phyloP scores from a whole-genome alignment of 2,329 filamentous ascomycete species.

The Bipolaris zeicola region DNA sequence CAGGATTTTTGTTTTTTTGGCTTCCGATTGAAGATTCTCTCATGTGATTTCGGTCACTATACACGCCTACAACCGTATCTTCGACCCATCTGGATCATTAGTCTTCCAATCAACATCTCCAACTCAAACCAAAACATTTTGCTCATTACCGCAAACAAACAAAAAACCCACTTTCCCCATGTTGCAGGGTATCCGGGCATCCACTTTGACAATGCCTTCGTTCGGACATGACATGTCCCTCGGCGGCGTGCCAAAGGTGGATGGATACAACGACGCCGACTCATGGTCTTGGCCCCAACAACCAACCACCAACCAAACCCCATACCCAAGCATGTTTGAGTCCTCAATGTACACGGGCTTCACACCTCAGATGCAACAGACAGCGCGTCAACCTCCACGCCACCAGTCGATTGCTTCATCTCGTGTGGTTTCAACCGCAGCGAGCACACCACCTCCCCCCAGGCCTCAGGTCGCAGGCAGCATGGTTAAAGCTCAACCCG shows the following conservation, averaged over 20 bases:
- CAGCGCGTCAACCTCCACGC: constrained; percentile 29
- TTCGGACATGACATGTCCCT: constrained; percentile 44
- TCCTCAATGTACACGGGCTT: constrained; percentile 39
- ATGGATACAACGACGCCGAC: constrained; percentile 38
- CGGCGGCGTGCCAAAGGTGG: constrained; percentile 41
- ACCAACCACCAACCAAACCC: constrained; percentile 28
- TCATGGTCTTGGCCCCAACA: constrained; percentile 42
- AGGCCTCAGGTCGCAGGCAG: constrained; percentile 35
- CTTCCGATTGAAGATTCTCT: constrained; percentile 4
- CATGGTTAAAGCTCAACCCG: constrained; percentile 46
- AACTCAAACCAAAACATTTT: neutral
- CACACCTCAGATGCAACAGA: constrained; percentile 25
- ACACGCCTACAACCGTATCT: neutral
- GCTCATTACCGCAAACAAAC: neutral
- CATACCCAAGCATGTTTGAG: constrained; percentile 39
- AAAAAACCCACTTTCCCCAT: constrained; percentile 30
- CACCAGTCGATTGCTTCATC: constrained; percentile 42
- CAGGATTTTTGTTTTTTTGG: neutral
- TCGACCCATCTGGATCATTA: neutral
- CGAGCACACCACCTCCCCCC: constrained; percentile 38
- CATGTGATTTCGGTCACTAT: constrained; percentile 8
- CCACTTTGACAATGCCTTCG: constrained; percentile 45
- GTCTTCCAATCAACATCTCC: neutral
- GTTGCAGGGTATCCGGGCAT: constrained; percentile 45
- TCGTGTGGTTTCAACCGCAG: constrained; percentile 30